Percentiles rank a stretch among this genome's conserved stretches.
phyloP scores from a whole-genome alignment of 768 basidiomycete genomes.

The Suillus subaureus region DNA sequence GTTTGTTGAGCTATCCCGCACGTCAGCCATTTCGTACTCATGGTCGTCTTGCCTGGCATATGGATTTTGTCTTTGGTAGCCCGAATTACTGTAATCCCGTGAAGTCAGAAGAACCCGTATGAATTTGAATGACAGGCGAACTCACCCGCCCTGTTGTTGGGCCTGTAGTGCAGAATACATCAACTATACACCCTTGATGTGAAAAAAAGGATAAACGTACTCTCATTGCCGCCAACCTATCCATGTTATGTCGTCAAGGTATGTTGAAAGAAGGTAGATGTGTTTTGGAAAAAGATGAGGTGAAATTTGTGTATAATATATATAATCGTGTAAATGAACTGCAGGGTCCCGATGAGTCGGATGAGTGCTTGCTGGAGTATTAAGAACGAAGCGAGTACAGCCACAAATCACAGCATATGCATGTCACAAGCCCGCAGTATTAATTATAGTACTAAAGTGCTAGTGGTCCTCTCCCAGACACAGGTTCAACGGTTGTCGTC shows the following conservation, averaged over 20 bases:
- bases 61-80: conserved; percentile 49
- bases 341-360: background rate
- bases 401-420: conserved; percentile 2
- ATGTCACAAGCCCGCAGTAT: background rate
- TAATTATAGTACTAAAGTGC: background rate
- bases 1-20: conserved; percentile 59
- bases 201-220: conserved; percentile 40
- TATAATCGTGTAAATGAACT: background rate
- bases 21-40: conserved; percentile 73
- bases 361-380: background rate
- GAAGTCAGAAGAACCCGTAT: conserved; percentile 13
- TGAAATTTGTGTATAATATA: background rate
- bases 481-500: background rate
- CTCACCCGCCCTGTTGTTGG: conserved; percentile 61
- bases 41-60: conserved; percentile 64
- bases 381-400: background rate
- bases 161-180: conserved; percentile 44
- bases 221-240: conserved; percentile 88
- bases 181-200: conserved; percentile 7
- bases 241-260: conserved; percentile 69
- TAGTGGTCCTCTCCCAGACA: background rate
- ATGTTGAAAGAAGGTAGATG: conserved; percentile 23
- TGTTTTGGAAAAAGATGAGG: background rate
- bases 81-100: conserved; percentile 31
- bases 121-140: conserved; percentile 41